A percentile compares a stretch with the other conserved stretches of the same genome.
phyloP scores from a whole-genome alignment of 352 stramenopile genomes.

The Blastocystis sp. region DNA sequence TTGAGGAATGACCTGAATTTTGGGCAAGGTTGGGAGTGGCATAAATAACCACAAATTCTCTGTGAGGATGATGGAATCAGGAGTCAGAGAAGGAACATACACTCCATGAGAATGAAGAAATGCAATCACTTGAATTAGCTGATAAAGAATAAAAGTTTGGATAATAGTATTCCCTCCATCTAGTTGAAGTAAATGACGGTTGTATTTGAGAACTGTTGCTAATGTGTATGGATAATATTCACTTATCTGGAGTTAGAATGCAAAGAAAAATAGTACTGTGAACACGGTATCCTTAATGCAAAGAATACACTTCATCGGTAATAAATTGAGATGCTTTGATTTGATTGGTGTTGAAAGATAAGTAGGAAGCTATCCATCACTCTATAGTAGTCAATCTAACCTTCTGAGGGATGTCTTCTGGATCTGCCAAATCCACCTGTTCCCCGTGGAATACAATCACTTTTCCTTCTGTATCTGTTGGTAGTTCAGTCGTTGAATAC shows the following conservation, averaged over 20 bases:
- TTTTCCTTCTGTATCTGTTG: not conserved
- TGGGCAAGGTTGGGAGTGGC: not conserved
- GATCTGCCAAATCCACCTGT: not conserved
- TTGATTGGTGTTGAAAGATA: not conserved
- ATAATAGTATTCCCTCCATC: slow-evolving; percentile 46
- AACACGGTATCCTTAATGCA: not conserved
- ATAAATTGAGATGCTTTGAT: slow-evolving; percentile 13
- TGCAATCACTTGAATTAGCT: slow-evolving; percentile 59
- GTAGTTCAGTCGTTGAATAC: not conserved
- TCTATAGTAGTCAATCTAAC: not conserved
- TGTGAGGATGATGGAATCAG: slow-evolving; percentile 46
- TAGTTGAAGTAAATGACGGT: slow-evolving; percentile 69
- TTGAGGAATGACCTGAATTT: not conserved
- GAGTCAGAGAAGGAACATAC: not conserved
- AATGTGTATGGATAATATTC: slow-evolving; percentile 73
- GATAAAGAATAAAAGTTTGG: slow-evolving; percentile 32
- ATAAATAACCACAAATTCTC: slow-evolving; percentile 63
- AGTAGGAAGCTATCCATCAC: not conserved
- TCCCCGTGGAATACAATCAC: not conserved
- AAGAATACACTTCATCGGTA: slow-evolving; percentile 11
- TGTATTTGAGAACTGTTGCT: slow-evolving; percentile 73
- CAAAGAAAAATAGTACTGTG: not conserved
- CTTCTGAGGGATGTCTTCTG: not conserved
- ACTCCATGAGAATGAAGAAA: slow-evolving; percentile 63
- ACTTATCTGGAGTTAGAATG: slow-evolving; percentile 65